Evolutionary conservation across 2,329 filamentous ascomycete genomes (phyloP).

Genomic region (Stromatinia cepivora): DNA sequence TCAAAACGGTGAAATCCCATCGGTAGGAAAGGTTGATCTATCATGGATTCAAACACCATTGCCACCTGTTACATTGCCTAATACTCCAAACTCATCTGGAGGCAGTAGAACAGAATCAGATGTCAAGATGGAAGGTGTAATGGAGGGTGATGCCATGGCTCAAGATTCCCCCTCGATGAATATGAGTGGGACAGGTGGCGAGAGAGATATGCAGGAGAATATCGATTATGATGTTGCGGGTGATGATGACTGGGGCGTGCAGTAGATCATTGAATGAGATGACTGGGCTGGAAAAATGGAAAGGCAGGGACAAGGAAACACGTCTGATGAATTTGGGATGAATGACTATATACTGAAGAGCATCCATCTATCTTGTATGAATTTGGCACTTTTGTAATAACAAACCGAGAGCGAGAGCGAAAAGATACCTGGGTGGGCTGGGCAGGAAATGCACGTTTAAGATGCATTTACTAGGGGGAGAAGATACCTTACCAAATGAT

Average conservation of each 20-base stretch:
- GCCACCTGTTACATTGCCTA: constrained; percentile 31
- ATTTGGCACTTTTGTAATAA: constrained; percentile 17
- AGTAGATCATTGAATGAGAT: background rate
- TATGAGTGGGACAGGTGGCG: constrained; percentile 24
- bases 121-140: constrained; percentile 29
- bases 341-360: background rate
- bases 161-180: constrained; percentile 26
- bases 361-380: background rate
- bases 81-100: constrained; percentile 16
- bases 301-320: background rate
- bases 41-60: constrained; percentile 55
- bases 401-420: constrained; percentile 1
- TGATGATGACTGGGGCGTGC: constrained; percentile 42
- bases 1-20: constrained; percentile 58
- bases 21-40: constrained; percentile 64
- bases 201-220: constrained; percentile 33
- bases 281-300: background rate
- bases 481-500: background rate
- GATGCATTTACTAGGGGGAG: background rate
- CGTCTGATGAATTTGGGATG: background rate
- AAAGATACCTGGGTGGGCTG: background rate
- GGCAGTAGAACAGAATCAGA: constrained; percentile 16
- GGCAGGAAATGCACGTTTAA: background rate
- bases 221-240: constrained; percentile 47
- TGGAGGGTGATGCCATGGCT: constrained; percentile 41